Conservation (phyloP, 306 rosid species). For the Prosopis cineraria region DNA sequence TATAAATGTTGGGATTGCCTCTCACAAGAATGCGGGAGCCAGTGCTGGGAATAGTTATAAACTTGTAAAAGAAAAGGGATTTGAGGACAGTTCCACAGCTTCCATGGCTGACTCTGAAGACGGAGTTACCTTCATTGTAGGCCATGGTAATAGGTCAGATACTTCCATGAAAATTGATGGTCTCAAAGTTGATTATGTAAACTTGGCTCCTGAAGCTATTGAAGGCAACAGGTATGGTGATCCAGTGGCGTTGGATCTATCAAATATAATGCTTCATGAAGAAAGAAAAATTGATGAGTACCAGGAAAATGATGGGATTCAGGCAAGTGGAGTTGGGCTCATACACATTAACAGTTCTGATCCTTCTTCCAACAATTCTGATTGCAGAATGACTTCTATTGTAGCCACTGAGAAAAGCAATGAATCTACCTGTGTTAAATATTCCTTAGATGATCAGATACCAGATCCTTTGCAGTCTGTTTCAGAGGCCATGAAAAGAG, state of each 20-base stretch:
- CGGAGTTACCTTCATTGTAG: constrained; percentile 85
- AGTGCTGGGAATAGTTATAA: constrained; percentile 58
- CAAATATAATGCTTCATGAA: constrained; percentile 41
- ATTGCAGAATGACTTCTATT: constrained; percentile 41
- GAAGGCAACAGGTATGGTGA: constrained; percentile 40
- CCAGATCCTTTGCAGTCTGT: constrained; percentile 44
- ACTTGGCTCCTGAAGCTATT: constrained; percentile 40
- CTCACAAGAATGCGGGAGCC: constrained; percentile 65
- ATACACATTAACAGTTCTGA: constrained; percentile 40
- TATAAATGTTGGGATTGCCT: constrained; percentile 93
- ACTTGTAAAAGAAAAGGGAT: constrained; percentile 63
- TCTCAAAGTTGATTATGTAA: constrained; percentile 37
- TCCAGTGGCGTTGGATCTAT: constrained; percentile 31
- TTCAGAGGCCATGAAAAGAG: constrained; percentile 61
- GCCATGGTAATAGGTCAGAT: constrained; percentile 63
- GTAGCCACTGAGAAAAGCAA: constrained; percentile 45
- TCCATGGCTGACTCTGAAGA: constrained; percentile 89
- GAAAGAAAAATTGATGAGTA: constrained; percentile 41
- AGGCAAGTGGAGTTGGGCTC: constrained; percentile 36
- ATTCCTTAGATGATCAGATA: constrained; percentile 43
- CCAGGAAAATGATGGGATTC: constrained; percentile 46
- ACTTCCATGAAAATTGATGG: constrained; percentile 44
- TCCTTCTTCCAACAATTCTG: constrained; percentile 44
- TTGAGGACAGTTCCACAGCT: constrained; percentile 61
- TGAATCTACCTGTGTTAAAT: constrained; percentile 43